phyloP scores from a whole-genome alignment of 345 rosid species.

The Citrus hindsii region DNA sequence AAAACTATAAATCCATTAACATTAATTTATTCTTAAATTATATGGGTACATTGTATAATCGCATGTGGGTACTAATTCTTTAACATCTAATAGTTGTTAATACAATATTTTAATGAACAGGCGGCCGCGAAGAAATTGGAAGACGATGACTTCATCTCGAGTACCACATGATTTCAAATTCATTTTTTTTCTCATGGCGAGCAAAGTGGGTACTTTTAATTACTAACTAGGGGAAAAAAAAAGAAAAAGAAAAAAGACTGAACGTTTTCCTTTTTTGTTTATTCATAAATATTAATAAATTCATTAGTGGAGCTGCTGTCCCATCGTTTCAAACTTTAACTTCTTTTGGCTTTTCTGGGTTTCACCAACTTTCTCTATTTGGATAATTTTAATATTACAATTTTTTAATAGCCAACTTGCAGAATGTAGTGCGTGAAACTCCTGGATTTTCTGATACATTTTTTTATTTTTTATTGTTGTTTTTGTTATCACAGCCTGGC shows the following conservation, averaged over 20 bases:
- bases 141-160: background rate
- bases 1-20: background rate
- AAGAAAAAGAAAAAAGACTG: background rate
- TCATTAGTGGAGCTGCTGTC: background rate
- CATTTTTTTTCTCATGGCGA: too few relatives aligned
- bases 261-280: background rate
- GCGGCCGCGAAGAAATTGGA: conserved; percentile 10
- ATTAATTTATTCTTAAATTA: background rate
- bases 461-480: background rate
- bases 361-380: background rate
- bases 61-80: background rate
- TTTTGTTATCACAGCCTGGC: background rate
- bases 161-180: background rate
- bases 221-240: background rate
- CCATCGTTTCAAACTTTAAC: background rate
- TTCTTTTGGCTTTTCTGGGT: background rate
- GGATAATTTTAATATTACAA: background rate
- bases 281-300: background rate
- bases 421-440: background rate
- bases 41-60: background rate
- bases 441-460: background rate
- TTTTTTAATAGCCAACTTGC: background rate
- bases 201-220: background rate
- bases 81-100: background rate
- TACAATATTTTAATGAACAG: background rate